A percentile compares a stretch with the other conserved stretches of the same genome.
Conservation (phyloP, 495 filamentous ascomycete species). For the Penicillium salamii region DNA sequence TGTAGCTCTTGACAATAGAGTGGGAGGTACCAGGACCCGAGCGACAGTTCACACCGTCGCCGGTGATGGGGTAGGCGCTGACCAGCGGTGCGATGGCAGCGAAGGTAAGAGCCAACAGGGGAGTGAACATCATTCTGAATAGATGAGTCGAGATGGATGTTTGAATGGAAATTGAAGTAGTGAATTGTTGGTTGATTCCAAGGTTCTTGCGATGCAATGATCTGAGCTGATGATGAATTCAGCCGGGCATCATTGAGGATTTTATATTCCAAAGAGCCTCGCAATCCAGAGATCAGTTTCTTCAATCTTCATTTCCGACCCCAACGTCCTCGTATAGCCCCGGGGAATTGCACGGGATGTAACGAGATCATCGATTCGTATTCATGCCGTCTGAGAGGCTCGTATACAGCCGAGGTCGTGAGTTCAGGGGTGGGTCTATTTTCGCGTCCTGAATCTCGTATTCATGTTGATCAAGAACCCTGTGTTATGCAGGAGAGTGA, state of each 20-base stretch:
- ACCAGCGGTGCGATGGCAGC: slow-evolving; percentile 4
- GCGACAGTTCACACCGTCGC: slow-evolving; percentile 11
- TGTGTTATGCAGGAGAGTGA: neutral
- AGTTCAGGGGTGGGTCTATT: neutral
- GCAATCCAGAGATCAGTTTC: neutral
- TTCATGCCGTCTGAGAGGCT: neutral
- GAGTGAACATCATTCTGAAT: slow-evolving; percentile 10
- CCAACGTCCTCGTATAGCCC: slow-evolving; percentile 7
- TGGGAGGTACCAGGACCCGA: slow-evolving; percentile 16
- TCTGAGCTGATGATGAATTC: neutral
- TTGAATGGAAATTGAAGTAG: no score
- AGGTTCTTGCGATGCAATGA: neutral
- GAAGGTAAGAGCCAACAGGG: slow-evolving; percentile 9
- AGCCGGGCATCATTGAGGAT: neutral
- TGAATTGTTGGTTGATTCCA: neutral
- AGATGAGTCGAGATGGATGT: neutral
- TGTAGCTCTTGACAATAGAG: slow-evolving; percentile 16
- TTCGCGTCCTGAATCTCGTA: neutral
- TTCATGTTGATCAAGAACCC: neutral
- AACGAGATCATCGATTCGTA: neutral
- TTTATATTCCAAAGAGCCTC: neutral
- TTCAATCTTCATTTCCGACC: neutral
- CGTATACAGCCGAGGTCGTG: neutral
- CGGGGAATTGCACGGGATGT: neutral
- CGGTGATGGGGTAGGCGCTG: slow-evolving; percentile 13